Conservation (phyloP, 2,329 filamentous ascomycete species). For the Penicillium sclerotigenum region DNA sequence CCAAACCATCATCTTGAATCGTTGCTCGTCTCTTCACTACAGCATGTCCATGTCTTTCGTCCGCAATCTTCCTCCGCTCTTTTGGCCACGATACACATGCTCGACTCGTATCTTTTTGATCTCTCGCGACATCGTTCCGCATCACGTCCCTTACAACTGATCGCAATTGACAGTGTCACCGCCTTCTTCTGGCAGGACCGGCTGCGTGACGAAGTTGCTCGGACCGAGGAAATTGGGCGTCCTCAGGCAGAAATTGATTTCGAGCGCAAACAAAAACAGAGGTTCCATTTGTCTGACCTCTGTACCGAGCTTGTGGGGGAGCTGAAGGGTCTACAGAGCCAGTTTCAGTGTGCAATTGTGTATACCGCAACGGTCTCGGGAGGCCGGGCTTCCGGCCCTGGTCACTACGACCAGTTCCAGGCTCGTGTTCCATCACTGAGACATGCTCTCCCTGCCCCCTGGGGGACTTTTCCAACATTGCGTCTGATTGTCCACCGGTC, state of each 20-base stretch:
- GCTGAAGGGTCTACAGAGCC: slow-evolving; percentile 36
- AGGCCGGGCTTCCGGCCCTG: slow-evolving; percentile 12
- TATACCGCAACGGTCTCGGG: slow-evolving; percentile 36
- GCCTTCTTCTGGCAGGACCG: slow-evolving; percentile 56
- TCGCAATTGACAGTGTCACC: slow-evolving; percentile 55
- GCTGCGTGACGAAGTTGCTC: slow-evolving; percentile 43
- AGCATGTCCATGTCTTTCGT: slow-evolving; percentile 58
- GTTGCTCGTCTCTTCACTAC: slow-evolving; percentile 43
- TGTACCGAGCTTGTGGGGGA: slow-evolving; percentile 30
- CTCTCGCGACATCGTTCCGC: slow-evolving; percentile 45
- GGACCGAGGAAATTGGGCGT: slow-evolving; percentile 38
- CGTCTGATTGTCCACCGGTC: slow-evolving; percentile 39
- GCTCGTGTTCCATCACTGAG: slow-evolving; percentile 30
- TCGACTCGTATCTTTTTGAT: slow-evolving; percentile 52
- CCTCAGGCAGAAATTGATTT: slow-evolving; percentile 27
- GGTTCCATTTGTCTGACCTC: slow-evolving; percentile 32
- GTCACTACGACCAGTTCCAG: slow-evolving; percentile 16
- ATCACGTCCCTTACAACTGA: slow-evolving; percentile 46
- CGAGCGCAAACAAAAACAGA: slow-evolving; percentile 25
- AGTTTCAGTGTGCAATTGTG: slow-evolving; percentile 40
- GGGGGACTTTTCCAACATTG: slow-evolving; percentile 39
- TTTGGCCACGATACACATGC: slow-evolving; percentile 46
- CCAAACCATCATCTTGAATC: slow-evolving; percentile 17
- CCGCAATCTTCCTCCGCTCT: slow-evolving; percentile 52
- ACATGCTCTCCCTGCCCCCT: slow-evolving; percentile 37